These are phyloP conservation scores for Odonthalia washingtoniensis DNA, from an alignment of 31 red algal species.

Conservation along the genomic window DNA sequence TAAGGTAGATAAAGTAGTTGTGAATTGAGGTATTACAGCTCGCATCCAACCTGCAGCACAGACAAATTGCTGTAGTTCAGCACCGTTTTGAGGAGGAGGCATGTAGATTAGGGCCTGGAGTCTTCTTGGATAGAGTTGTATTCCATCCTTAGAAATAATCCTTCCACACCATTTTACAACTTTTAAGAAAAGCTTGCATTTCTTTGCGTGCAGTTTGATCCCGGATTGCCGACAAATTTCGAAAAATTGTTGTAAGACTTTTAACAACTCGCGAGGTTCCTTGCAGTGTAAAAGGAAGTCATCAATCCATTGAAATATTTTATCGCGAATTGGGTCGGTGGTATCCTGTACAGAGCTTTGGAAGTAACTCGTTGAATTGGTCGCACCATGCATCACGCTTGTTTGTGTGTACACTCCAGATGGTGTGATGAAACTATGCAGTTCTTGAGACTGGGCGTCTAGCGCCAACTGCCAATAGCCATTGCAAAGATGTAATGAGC, in stretches of 20 bases:
- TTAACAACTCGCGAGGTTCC: too few species aligned
- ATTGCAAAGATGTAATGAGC: neutral
- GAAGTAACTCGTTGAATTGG: too few species aligned
- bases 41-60: slow-evolving; percentile 55
- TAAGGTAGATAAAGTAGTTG: neutral
- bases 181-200: neutral
- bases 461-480: slow-evolving; percentile 5
- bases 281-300: too few species aligned
- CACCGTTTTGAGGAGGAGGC: neutral
- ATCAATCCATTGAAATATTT: too few species aligned
- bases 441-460: neutral
- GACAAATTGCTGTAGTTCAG: slow-evolving; percentile 43
- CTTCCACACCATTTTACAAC: slow-evolving; percentile 25
- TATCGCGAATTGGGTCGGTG: too few species aligned
- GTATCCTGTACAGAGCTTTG: too few species aligned
- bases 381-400: neutral
- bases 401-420: neutral
- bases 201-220: too few species aligned
- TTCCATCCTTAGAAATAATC: slow-evolving; percentile 11
- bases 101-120: slow-evolving; percentile 17
- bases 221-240: too few species aligned
- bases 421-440: neutral
- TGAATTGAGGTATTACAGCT: slow-evolving; percentile 17
- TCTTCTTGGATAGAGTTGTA: slow-evolving; percentile 16
- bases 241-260: too few species aligned